phyloP scores from a whole-genome alignment of 2,329 filamentous ascomycete genomes.

The Leptographium flavum region DNA sequence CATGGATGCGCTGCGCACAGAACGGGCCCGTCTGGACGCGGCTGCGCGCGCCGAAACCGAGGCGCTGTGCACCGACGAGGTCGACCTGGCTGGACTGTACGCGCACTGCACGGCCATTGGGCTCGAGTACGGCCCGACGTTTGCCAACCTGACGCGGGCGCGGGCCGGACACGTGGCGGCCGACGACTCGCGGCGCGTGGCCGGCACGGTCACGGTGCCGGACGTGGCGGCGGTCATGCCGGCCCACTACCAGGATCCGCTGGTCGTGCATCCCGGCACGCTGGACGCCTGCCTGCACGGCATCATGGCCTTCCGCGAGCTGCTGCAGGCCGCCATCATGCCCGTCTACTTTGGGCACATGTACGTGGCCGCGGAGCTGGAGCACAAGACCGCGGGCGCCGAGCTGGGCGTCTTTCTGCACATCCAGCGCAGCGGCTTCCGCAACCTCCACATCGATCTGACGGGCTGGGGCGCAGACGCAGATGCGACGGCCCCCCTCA shows the following conservation, averaged over 20 bases:
- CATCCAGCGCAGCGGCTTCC: conserved; percentile 9
- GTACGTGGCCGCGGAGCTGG: conserved; percentile 6
- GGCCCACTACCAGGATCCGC: conserved; percentile 7
- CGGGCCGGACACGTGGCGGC: not conserved
- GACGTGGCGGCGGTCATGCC: conserved; percentile 10
- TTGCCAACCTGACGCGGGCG: conserved; percentile 10
- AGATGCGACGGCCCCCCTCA: conserved; percentile 2
- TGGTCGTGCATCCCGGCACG: conserved; percentile 12
- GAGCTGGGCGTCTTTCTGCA: conserved; percentile 5
- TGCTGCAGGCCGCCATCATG: conserved; percentile 11
- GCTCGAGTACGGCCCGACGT: conserved; percentile 13
- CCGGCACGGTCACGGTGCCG: conserved; percentile 7
- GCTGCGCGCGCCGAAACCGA: not conserved
- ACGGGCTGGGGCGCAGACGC: conserved; percentile 2
- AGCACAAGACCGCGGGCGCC: conserved; percentile 1
- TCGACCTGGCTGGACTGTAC: conserved; percentile 7
- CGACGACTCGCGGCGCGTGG: conserved; percentile 2
- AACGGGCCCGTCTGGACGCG: conserved; percentile 1
- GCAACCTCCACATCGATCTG: conserved; percentile 11
- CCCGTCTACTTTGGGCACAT: conserved; percentile 10
- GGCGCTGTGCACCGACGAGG: conserved; percentile 3
- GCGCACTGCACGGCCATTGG: conserved; percentile 11
- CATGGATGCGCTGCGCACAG: not conserved
- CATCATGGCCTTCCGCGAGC: conserved; percentile 11
- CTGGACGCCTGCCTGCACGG: conserved; percentile 12